Evolutionary conservation across 306 rosid species (phyloP), one percentile per base, ranked within the genome.

Genomic region (Cicer arietinum): DNA sequence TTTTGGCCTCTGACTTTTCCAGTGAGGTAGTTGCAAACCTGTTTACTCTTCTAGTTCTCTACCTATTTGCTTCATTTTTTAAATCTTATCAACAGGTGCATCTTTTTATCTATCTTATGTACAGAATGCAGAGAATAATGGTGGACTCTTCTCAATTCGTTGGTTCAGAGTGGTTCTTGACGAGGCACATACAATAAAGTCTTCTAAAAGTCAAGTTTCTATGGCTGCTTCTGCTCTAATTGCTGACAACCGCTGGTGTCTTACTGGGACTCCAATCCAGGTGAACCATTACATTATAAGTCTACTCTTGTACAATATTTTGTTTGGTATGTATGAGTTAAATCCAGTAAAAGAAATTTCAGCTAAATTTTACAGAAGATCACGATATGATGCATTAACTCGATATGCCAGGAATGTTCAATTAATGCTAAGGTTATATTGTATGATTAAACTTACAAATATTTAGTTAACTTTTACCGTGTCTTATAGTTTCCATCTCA

Each of bases 251-350:
- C 97, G 97, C 50, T 94, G 98, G 98, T 91, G 97, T 84, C 97
- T 94, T 56, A 94, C 98, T 56, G 98, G 98, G 67, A 94, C 98
- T 70, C 98, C 98, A 10, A 91, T 94, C 67, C 98, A 94, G 96
- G 98, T 84, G 62, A 72, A 47, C n/a, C 67, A 30, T 67, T 67
- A 41, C 58, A 53, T 48, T 47, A 57, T 6, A 35, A 13, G 66
- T 18, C 56, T 80, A 20, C 35, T 60, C 18, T 70, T 64, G 13
- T 79, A 7, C n/a, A 50, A 57, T 42, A 37, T 79, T 80, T 7
- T 64, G 66, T 75, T 67, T 58, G 76, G 73, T 51, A 56, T 67
- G 20, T 18, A 42, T 66, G 74, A 9, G 47, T 44, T 35, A 56
- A 58, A 56, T 37, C 65, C 62, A 16, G 18, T 69, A 74, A 42